Evolutionary conservation across 805 yeast species (phyloP).

Genomic region (Cyberlindnera saturnus): DNA sequence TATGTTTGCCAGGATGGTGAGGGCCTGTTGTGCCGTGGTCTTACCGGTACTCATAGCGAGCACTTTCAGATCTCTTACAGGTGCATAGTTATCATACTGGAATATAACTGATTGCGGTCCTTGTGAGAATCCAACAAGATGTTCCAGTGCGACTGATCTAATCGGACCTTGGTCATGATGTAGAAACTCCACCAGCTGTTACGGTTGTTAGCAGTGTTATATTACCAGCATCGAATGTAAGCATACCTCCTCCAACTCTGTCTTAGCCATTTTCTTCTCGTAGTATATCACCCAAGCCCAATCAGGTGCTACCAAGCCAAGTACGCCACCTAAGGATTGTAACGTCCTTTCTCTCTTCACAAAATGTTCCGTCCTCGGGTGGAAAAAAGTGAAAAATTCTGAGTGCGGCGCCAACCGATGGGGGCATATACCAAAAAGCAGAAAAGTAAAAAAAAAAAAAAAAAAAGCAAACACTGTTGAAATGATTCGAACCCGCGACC

Average conservation of each 20-base stretch:
- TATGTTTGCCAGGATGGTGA: slow-evolving; percentile 76
- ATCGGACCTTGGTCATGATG: slow-evolving; percentile 79
- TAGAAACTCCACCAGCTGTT: slow-evolving; percentile 63
- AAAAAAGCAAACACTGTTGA: no score
- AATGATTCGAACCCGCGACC: no score
- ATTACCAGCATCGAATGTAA: neutral
- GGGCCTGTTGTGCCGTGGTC: slow-evolving; percentile 55
- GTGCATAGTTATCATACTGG: slow-evolving; percentile 59
- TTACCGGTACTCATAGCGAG: slow-evolving; percentile 49
- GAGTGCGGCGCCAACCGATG: no score
- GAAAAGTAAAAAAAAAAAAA: no score
- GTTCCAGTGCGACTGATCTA: slow-evolving; percentile 77
- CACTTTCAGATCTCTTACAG: slow-evolving; percentile 65
- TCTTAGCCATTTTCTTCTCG: slow-evolving; percentile 8
- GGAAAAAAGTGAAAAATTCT: no score
- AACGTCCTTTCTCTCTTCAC: no score
- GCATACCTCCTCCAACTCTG: slow-evolving; percentile 33
- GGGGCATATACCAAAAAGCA: no score
- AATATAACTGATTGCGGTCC: slow-evolving; percentile 65
- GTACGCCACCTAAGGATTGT: no score
- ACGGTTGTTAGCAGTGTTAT: slow-evolving; percentile 16
- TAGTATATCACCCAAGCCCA: neutral
- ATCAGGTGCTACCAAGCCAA: no score
- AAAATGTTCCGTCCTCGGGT: no score
- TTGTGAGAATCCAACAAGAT: slow-evolving; percentile 73